Conservation (phyloP, 768 basidiomycete genomes). For the Lyophyllum semitale region DNA sequence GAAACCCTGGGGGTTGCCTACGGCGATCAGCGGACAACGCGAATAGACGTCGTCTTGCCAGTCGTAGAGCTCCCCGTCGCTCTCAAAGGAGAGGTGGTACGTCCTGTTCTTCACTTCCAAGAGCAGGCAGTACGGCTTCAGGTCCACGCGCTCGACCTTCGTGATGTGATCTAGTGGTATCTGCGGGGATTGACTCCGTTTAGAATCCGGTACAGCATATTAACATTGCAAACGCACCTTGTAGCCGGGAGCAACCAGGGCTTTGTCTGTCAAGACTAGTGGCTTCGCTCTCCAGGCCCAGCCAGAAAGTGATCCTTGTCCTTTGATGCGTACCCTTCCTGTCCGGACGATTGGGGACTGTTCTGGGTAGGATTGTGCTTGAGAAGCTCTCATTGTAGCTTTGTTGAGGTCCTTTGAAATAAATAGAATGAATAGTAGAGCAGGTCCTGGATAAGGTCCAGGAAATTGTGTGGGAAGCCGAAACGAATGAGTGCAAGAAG, state of each 20-base stretch:
- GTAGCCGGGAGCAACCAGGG: constrained; percentile 17
- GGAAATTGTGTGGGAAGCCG: background rate
- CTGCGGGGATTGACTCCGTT: background rate
- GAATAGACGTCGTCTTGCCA: constrained; percentile 49
- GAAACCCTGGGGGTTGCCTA: constrained; percentile 38
- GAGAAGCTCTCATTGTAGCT: no score
- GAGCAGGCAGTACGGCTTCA: constrained; percentile 36
- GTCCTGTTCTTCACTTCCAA: constrained; percentile 32
- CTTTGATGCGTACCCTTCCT: constrained; percentile 18
- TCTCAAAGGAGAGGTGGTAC: constrained; percentile 38
- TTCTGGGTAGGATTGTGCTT: no score
- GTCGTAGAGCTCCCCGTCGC: constrained; percentile 42
- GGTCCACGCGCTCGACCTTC: constrained; percentile 40
- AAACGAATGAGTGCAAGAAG: background rate
- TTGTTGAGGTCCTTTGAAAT: background rate
- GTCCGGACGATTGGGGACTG: constrained; percentile 11
- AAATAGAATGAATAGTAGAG: background rate
- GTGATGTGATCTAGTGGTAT: constrained; percentile 36
- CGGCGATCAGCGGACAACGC: constrained; percentile 37
- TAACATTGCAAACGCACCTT: constrained; percentile 10
- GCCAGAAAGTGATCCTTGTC: constrained; percentile 14
- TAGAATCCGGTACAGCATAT: background rate
- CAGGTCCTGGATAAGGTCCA: background rate
- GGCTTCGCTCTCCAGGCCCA: constrained; percentile 21
- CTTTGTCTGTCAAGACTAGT: constrained; percentile 21